Percentiles rank a stretch among this genome's conserved stretches.
Evolutionary conservation across 164 flowering plant genomes (phyloP).

Genomic region (Nelumbo lutea): DNA sequence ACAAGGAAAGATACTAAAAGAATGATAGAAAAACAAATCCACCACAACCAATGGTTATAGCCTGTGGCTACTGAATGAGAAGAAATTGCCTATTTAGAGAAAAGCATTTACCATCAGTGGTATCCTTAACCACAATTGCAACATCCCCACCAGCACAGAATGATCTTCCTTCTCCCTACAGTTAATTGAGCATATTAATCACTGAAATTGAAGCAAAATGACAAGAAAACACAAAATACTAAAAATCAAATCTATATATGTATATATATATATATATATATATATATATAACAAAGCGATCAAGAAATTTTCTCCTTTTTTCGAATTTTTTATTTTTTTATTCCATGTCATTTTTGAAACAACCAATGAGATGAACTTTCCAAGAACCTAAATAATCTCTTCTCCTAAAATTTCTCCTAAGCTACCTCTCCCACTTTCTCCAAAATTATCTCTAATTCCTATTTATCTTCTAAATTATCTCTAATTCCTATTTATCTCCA

Average conservation of each 20-base stretch:
- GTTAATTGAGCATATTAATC: neutral
- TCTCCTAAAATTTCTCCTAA: too few relatives aligned
- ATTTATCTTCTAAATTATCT: too few relatives aligned
- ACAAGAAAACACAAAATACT: neutral
- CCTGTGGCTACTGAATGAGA: neutral
- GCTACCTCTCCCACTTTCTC: too few relatives aligned
- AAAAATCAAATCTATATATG: too few relatives aligned
- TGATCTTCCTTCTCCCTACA: conserved; percentile 67
- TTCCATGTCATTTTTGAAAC: too few relatives aligned
- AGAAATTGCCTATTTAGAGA: neutral
- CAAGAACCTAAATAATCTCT: too few relatives aligned
- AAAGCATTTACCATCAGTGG: conserved; percentile 31
- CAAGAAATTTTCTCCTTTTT: neutral
- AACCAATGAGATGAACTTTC: too few relatives aligned
- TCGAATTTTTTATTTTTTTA: too few relatives aligned
- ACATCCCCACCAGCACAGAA: conserved; percentile 75
- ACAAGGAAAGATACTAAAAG: neutral
- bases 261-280: neutral
- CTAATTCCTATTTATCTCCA: too few relatives aligned
- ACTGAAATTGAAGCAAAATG: neutral
- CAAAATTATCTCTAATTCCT: too few relatives aligned
- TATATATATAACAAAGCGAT: neutral
- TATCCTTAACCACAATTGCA: conserved; percentile 40
- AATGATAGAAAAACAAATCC: neutral
- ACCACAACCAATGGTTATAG: neutral